Conservation (phyloP, 805 yeast species). For the Wickerhamiella sergipiensis region DNA sequence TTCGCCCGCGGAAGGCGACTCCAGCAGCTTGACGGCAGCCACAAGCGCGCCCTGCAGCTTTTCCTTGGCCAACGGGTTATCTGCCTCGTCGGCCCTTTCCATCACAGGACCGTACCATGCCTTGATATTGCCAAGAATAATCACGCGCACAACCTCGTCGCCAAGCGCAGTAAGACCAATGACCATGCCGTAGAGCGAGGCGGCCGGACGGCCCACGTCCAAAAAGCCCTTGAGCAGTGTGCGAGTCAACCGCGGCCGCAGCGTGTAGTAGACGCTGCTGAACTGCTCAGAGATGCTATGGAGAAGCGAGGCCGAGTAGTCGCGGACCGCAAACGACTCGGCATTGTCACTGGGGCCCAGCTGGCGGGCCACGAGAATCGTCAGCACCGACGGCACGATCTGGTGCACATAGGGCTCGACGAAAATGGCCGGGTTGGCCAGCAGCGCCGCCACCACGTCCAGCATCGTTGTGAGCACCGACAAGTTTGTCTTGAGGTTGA, state of each 20-base stretch:
- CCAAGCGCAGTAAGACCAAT: slow-evolving; percentile 77
- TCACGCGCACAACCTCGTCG: slow-evolving; percentile 71
- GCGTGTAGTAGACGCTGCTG: slow-evolving; percentile 74
- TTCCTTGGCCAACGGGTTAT: slow-evolving; percentile 12
- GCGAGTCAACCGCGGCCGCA: slow-evolving; percentile 87
- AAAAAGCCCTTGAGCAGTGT: slow-evolving; percentile 83
- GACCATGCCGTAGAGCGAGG: slow-evolving; percentile 87
- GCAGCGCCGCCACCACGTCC: slow-evolving; percentile 73
- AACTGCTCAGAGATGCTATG: slow-evolving; percentile 66
- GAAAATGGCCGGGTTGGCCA: slow-evolving; percentile 72
- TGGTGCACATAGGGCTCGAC: slow-evolving; percentile 94
- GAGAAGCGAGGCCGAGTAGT: slow-evolving; percentile 72
- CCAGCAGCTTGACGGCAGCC: slow-evolving; percentile 12
- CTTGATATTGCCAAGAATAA: slow-evolving; percentile 69
- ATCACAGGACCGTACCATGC: slow-evolving; percentile 48
- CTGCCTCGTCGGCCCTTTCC: slow-evolving; percentile 30
- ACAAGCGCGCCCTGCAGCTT: slow-evolving; percentile 15
- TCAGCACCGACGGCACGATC: slow-evolving; percentile 88
- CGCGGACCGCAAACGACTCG: slow-evolving; percentile 54
- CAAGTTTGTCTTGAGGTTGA: slow-evolving; percentile 56
- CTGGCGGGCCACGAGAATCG: slow-evolving; percentile 75
- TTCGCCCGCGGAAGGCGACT: slow-evolving; percentile 2
- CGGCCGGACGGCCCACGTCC: slow-evolving; percentile 69
- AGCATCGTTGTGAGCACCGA: slow-evolving; percentile 68
- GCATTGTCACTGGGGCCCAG: slow-evolving; percentile 42